Evolutionary conservation across 2,329 filamentous ascomycete species (phyloP), one percentile per base, ranked within the genome.

Genomic region (Botrytis deweyae): DNA sequence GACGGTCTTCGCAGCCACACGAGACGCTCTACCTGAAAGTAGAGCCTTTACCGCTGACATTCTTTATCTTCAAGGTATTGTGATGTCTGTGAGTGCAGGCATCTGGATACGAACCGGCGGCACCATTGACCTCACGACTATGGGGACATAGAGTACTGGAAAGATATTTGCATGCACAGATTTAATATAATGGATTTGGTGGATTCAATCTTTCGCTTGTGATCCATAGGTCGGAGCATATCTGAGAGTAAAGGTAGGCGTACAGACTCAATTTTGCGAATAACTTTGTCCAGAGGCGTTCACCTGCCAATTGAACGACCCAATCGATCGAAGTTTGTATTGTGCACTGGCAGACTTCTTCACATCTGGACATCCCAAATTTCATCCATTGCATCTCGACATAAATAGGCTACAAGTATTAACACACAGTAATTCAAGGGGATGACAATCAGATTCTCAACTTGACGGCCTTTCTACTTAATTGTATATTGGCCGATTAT

Each of bases 101-200:
- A 55, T 18, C 25, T 18, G 6, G 14, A 8, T 4, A 2, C 4
- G 2, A 55, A 16, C 0, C 29, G 0, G n/a, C 14, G 52, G n/a
- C 3, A 6, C 52, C 9, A 29, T 9, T 29, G 3, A 9, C 12
- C n/a, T 18, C 14, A 33, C 14, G 6, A 58, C 49, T 58, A 18
- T 58, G 6, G 7, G 6, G 16, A 9, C 8, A 2, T 58, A 18
- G 14, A 58, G 14, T 9, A 4, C 14, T 9, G 3, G 14, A 58
- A 18, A 29, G 3, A 16, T 29, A 9, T 58, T 29, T 16, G n/a
- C 2, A 18, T 29, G n/a, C 3, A 29, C 6, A 58, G 5, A n/a
- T n/a, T 55, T n/a, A n/a, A n/a, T 18, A 9, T 29, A 29, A 58
- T 14, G 16, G 0, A 4, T 58, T 1, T 18, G 18, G 52, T 12